Evolutionary conservation across 192 early-diverging fungal genomes (phyloP), one percentile per base, ranked within the genome.

Genomic region (Chytriomyces confervae): DNA sequence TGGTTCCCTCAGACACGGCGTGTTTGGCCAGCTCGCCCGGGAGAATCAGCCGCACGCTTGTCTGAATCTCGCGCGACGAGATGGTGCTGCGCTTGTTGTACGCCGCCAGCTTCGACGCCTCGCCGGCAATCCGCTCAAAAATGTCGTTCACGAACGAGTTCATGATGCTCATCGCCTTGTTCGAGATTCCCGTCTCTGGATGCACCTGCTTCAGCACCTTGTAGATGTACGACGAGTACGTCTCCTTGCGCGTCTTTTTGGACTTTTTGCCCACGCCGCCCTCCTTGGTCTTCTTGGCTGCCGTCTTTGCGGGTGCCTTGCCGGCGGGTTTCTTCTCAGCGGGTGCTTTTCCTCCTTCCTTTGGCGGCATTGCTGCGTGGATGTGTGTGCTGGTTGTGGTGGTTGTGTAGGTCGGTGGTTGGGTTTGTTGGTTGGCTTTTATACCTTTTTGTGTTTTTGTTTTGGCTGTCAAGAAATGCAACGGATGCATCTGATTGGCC

Each of bases 41-140:
- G n/a, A n/a, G n/a, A n/a, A n/a, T n/a, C n/a, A n/a, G n/a, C n/a
- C n/a, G n/a, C n/a, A n/a, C n/a, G n/a, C n/a, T n/a, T n/a, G n/a
- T n/a, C n/a, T n/a, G 95, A 79, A 98, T 95, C 86, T 98, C 96
- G 76, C 96, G 91, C 50, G 95, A 96, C 53, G 93, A 93, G 84
- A 98, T 98, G 79, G 96, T 97, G 68, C 94, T 95, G 72, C 92
- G 87, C 91, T 98, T 97, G 92, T 95, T 97, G 91, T 96, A 95
- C 50, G 93, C 82, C 1, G 94, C 93, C 5, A 94, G 88, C 88
- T 93, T 83, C 53, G 86, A 87, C 1, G 86, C 83, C 47, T 69
- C 67, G 1, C 43, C 29, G 1, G 67, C 67, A 27, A 69, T 69
- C 13, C 67, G 67, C 47, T 69, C 67, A 27, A 69, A 69, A 50